Evolutionary conservation across 805 yeast genomes (phyloP).

Genomic region (Saturnispora sanitii): DNA sequence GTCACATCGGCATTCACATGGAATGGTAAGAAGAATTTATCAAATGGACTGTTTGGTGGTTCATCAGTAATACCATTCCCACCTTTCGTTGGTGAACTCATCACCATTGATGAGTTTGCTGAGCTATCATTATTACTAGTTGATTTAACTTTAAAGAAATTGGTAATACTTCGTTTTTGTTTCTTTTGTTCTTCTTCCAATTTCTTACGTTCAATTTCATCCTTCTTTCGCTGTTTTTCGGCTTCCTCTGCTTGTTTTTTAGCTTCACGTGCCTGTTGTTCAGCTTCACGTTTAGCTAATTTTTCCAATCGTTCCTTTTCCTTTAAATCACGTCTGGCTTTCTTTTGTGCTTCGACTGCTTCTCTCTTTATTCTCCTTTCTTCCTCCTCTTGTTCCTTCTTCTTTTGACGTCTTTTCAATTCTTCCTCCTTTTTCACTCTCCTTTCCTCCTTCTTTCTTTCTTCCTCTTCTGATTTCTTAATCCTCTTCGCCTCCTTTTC

Average conservation of each 20-base stretch:
- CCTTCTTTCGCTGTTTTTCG: constrained; percentile 19
- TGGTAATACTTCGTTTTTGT: constrained; percentile 24
- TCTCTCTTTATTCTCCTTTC: constrained; percentile 11
- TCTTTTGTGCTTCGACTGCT: constrained; percentile 12
- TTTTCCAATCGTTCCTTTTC: constrained; percentile 24
- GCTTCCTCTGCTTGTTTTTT: constrained; percentile 23
- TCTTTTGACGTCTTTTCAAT: constrained; percentile 9
- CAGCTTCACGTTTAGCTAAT: constrained; percentile 20
- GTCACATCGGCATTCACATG: constrained; percentile 20
- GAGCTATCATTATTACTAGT: neutral
- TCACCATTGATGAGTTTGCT: neutral
- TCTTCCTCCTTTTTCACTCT: constrained; percentile 9
- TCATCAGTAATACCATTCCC: neutral
- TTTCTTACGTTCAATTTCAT: constrained; percentile 20
- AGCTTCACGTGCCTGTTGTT: constrained; percentile 20
- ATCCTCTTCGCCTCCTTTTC: constrained; percentile 2
- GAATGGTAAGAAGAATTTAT: constrained; percentile 23
- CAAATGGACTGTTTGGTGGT: constrained; percentile 14
- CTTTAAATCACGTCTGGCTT: constrained; percentile 13
- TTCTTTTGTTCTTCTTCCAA: constrained; percentile 19
- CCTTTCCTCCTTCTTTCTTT: constrained; percentile 8
- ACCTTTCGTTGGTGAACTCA: neutral
- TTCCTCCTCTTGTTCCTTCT: constrained; percentile 12
- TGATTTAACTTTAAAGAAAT: constrained; percentile 25
- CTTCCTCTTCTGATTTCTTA: constrained; percentile 10